Evolutionary conservation across 208 protist genomes (phyloP).

Genomic region (Eutreptiella sp.): DNA sequence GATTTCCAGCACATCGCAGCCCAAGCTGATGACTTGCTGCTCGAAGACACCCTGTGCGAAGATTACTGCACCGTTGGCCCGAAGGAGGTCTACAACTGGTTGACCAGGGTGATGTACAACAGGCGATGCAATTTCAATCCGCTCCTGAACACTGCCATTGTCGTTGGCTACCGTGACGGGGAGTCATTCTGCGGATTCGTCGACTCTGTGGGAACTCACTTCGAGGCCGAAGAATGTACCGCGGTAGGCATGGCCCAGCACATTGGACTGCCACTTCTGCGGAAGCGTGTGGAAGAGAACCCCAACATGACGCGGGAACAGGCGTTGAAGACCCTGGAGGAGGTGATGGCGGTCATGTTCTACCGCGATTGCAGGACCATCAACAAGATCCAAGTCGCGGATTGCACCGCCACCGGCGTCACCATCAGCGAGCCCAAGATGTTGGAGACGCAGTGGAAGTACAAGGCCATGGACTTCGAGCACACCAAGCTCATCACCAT

Average conservation of each 20-base stretch:
- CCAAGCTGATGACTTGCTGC: conserved; percentile 62
- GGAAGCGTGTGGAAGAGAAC: conserved; percentile 68
- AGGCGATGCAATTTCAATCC: conserved; percentile 91
- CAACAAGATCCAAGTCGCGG: conserved; percentile 85
- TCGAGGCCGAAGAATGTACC: conserved; percentile 79
- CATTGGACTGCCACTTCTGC: conserved; percentile 86
- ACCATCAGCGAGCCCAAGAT: conserved; percentile 77
- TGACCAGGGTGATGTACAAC: conserved; percentile 84
- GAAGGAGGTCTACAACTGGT: conserved; percentile 81
- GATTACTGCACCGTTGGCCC: conserved; percentile 65
- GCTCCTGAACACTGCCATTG: conserved; percentile 86
- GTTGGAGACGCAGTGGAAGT: conserved; percentile 86
- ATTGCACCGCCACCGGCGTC: conserved; percentile 57
- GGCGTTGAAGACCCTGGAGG: conserved; percentile 69
- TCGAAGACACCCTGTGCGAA: conserved; percentile 60
- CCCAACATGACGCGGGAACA: conserved; percentile 67
- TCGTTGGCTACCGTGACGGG: conserved; percentile 76
- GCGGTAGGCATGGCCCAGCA: conserved; percentile 90
- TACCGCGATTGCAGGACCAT: conserved; percentile 93
- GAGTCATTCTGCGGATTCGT: conserved; percentile 84
- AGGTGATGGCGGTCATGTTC: conserved; percentile 88
- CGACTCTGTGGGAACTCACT: conserved; percentile 88
- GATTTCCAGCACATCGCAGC: conserved; percentile 90
- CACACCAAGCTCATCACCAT: conserved; percentile 80
- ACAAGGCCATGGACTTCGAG: conserved; percentile 69